Evolutionary conservation across 306 rosid species (phyloP).

Genomic region (Malus asiatica): DNA sequence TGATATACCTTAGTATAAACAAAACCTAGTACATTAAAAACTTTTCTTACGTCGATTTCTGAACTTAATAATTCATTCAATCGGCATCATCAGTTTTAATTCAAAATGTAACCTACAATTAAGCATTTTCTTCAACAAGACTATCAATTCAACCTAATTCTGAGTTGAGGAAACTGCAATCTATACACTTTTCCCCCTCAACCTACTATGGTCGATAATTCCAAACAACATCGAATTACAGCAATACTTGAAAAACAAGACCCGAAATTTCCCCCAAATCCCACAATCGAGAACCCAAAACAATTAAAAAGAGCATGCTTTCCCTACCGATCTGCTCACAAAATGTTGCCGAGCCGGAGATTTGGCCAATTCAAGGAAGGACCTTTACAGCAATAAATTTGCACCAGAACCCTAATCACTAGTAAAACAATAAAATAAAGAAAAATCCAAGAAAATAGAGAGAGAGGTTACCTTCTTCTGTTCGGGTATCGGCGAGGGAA

Average conservation of each 20-base stretch:
- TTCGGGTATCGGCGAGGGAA: not conserved
- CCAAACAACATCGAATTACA: not conserved
- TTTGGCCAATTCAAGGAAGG: not conserved
- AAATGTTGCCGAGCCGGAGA: not conserved
- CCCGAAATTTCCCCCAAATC: not conserved
- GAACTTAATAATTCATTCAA: not conserved
- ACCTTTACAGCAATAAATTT: not conserved
- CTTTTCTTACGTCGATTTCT: not conserved
- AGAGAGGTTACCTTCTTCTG: not conserved
- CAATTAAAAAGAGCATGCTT: no score
- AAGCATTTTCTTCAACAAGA: not conserved
- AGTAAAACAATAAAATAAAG: not conserved
- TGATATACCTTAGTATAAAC: not conserved
- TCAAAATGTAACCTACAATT: not conserved
- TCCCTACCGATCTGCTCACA: not conserved
- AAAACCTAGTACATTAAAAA: not conserved
- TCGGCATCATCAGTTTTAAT: not conserved
- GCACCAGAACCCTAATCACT: no score
- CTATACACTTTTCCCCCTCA: not conserved
- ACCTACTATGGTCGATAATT: not conserved
- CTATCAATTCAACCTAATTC: not conserved
- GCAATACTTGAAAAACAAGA: not conserved
- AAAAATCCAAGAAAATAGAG: not conserved
- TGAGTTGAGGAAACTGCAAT: not conserved
- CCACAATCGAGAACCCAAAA: not conserved